Evolutionary conservation across 768 basidiomycete genomes (phyloP).

Genomic region (Cystofilobasidium capitatum): DNA sequence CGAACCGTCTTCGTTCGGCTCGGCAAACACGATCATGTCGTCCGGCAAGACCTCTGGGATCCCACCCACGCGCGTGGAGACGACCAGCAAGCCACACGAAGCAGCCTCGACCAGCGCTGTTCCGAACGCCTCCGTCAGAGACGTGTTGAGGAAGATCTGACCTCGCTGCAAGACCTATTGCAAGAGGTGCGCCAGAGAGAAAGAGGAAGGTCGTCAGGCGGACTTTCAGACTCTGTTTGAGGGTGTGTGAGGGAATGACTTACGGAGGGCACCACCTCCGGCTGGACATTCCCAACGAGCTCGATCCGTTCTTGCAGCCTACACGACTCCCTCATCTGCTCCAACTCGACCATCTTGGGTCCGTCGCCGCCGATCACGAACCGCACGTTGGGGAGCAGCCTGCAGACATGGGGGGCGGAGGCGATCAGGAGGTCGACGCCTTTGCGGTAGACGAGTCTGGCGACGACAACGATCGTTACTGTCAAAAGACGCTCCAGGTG

Average conservation of each 20-base stretch:
- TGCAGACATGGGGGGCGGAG: constrained; percentile 80
- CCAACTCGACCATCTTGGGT: constrained; percentile 83
- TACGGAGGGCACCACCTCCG: constrained; percentile 72
- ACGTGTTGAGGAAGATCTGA: constrained; percentile 88
- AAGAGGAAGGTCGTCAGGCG: neutral
- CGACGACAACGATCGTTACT: constrained; percentile 89
- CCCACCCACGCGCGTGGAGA: constrained; percentile 86
- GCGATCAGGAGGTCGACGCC: constrained; percentile 92
- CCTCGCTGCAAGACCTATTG: constrained; percentile 71
- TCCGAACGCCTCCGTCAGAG: constrained; percentile 90
- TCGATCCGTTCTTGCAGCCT: constrained; percentile 84
- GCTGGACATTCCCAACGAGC: constrained; percentile 69
- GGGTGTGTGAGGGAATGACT: constrained; percentile 32
- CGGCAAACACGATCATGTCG: constrained; percentile 91
- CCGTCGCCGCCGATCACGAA: constrained; percentile 92
- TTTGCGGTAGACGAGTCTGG: constrained; percentile 86
- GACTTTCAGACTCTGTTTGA: neutral
- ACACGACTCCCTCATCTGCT: constrained; percentile 90
- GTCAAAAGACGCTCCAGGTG: neutral
- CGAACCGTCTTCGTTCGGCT: constrained; percentile 85
- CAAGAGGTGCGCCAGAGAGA: neutral
- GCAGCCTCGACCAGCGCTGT: constrained; percentile 97
- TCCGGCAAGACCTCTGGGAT: constrained; percentile 88
- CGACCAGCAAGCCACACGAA: constrained; percentile 85
- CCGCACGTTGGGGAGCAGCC: constrained; percentile 69